Evolutionary conservation across 768 basidiomycete species (phyloP), one percentile per base, ranked within the genome.

Genomic region (Favolaschia claudopus): DNA sequence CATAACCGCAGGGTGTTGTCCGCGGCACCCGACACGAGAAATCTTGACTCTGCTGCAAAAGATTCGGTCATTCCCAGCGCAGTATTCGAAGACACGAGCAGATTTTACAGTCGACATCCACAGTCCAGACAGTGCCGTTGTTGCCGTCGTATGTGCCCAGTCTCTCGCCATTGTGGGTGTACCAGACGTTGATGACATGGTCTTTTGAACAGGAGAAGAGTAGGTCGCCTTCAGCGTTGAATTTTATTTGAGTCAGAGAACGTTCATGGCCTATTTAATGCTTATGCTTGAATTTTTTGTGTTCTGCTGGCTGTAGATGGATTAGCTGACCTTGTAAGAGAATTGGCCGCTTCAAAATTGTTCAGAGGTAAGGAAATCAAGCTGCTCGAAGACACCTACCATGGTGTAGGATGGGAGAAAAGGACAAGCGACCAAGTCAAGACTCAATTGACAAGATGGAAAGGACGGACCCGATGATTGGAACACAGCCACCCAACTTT

Each of bases 201-300:
- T 99, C 97, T 83, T 99, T 99, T 67, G 94, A 95, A 71, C 91
- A 93, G 22, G 95, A 89, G 76, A 99, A 97, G 47, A 99, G 82
- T 15, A 99, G 83, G 77, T 99, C 97, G 64, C 97, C 97, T 71
- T 99, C 97, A 50, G 82, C 76, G 79, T 98, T 99, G 84, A 93
- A 99, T 79, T 94, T 95, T 85, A 98, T 92, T 79, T 98, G 95
- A 8, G 96, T 98, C 69, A 99, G 81, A 47, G 96, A 92, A 70
- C 96, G 94, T 80, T 98, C 95, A 77, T 99, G n/a, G n/a, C n/a
- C n/a, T n/a, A n/a, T n/a, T n/a, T n/a, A n/a, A n/a, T n/a, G n/a
- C n/a, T n/a, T n/a, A n/a, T n/a, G n/a, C n/a, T n/a, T n/a, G n/a
- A n/a, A n/a, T n/a, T n/a, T n/a, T n/a, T n/a, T n/a, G n/a, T n/a